phyloP scores from a whole-genome alignment of 768 basidiomycete genomes.

The Boletus vinaceobasis region DNA sequence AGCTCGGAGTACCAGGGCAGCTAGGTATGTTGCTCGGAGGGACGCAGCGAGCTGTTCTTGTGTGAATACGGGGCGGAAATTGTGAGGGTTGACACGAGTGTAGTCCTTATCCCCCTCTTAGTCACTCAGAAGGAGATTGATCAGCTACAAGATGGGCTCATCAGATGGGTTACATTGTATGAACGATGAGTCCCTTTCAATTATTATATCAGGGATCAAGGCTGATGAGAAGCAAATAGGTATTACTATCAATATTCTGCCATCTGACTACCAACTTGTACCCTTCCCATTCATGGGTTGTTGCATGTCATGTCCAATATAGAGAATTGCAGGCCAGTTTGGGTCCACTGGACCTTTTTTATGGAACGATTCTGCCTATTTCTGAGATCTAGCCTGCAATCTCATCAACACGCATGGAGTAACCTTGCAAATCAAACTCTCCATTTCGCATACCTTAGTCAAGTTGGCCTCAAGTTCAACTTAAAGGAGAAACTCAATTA shows the following conservation, averaged over 20 bases:
- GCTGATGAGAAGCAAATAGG: neutral
- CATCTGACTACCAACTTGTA: too few species aligned
- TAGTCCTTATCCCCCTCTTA: too few species aligned
- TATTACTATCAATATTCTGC: neutral
- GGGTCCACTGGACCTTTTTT: neutral
- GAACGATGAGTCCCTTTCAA: neutral
- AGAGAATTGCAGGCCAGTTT: neutral
- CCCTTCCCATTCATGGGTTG: neutral
- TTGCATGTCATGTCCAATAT: neutral
- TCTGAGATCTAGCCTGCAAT: neutral
- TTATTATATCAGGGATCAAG: too few species aligned
- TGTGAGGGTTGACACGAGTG: too few species aligned
- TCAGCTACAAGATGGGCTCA: neutral
- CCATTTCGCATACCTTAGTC: neutral
- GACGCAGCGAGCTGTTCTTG: too few species aligned
- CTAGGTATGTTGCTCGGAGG: too few species aligned
- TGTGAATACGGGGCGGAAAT: too few species aligned
- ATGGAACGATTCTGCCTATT: neutral
- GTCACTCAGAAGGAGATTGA: neutral
- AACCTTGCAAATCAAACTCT: neutral
- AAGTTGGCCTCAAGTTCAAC: too few species aligned
- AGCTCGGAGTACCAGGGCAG: too few species aligned
- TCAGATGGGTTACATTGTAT: neutral
- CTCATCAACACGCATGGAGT: neutral
- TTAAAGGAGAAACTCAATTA: too few species aligned